These are phyloP conservation scores for Pestalotiopsis sp. DNA, from an alignment of 2,329 filamentous ascomycete species.

Conservation along the genomic window DNA sequence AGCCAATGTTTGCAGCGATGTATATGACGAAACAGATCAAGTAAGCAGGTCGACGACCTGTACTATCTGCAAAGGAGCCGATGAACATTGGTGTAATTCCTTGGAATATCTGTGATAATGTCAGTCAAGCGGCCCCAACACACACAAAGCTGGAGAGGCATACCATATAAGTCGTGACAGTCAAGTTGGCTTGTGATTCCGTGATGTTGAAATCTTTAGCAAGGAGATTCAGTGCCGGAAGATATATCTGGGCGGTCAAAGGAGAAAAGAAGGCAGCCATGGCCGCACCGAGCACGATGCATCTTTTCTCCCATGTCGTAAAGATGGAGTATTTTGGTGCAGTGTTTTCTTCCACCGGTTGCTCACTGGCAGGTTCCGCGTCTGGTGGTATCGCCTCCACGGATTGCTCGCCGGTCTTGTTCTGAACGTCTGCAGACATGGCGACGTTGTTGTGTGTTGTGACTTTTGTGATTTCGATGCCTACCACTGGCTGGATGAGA, in stretches of 20 bases:
- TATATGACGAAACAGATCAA: conserved; percentile 49
- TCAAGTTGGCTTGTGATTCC: conserved; percentile 35
- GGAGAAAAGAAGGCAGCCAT: conserved; percentile 35
- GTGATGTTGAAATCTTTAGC: conserved; percentile 41
- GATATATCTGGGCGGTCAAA: conserved; percentile 43
- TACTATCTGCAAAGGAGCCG: conserved; percentile 49
- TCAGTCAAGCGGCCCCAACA: too few species aligned
- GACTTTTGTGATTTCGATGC: neutral
- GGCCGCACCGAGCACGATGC: conserved; percentile 31
- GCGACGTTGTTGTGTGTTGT: neutral
- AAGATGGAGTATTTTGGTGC: conserved; percentile 22
- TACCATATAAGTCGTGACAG: conserved; percentile 37
- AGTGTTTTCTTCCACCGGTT: neutral
- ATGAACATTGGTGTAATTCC: conserved; percentile 53
- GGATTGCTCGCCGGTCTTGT: neutral
- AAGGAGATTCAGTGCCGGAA: conserved; percentile 44
- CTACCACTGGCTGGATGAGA: neutral
- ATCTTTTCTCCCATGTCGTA: conserved; percentile 29
- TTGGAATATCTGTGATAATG: conserved; percentile 33
- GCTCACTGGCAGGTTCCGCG: conserved; percentile 12
- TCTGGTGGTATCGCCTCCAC: neutral
- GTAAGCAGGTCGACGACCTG: conserved; percentile 50
- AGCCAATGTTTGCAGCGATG: conserved; percentile 46
- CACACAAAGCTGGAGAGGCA: neutral
- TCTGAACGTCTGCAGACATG: neutral